Evolutionary conservation across 2,329 filamentous ascomycete genomes (phyloP), one percentile per base, ranked within the genome.

Genomic region (Aspergillus ochraceoroseus): DNA sequence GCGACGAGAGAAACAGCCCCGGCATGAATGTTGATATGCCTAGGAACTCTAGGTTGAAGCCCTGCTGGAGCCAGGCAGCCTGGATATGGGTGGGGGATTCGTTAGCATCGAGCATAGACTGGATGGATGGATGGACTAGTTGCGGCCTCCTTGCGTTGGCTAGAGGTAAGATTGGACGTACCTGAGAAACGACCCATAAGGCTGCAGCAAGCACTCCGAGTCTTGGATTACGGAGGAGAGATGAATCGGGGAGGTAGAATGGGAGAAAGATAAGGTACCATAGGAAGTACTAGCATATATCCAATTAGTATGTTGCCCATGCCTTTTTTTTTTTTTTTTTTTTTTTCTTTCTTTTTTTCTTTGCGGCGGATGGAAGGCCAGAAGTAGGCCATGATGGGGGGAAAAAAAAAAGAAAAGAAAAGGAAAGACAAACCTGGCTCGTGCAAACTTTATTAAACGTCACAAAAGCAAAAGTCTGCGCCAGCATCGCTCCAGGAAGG

Each of bases 381-480:
- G 26, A 14, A 30, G 11, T 9, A 3, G 18, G 5, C 7, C 6
- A 13, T 8, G 8, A 12, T 27, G 19, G 20, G 13, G 7, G 9
- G 9, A 20, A 15, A 34, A 36, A 28, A 5, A 12, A 13, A 12
- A 7, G 19, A 19, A 19, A 37, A 23, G 11, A 19, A 20, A 17
- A 22, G 12, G 5, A 3, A 7, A 38, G 9, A 59, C 75, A 49
- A 76, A 92, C 87, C 76, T 96, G 90, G 58, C 88, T 95, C 2
- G 92, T 98, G 74, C 90, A 96, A 47, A 98, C 92, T 70, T 98
- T 98, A 70, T 98, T 98, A 55, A 96, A 96, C 0, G 88, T 83
- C 3, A 96, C 92, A 65, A 98, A 98, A 0, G 90, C 87, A 66
- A 95, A 95, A 0, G 92, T 96, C 67, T 98, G 92, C 3, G 87